Evolutionary conservation across 2,329 filamentous ascomycete species (phyloP), one percentile per base, ranked within the genome.

Genomic region (Geoglossum cookeanum): DNA sequence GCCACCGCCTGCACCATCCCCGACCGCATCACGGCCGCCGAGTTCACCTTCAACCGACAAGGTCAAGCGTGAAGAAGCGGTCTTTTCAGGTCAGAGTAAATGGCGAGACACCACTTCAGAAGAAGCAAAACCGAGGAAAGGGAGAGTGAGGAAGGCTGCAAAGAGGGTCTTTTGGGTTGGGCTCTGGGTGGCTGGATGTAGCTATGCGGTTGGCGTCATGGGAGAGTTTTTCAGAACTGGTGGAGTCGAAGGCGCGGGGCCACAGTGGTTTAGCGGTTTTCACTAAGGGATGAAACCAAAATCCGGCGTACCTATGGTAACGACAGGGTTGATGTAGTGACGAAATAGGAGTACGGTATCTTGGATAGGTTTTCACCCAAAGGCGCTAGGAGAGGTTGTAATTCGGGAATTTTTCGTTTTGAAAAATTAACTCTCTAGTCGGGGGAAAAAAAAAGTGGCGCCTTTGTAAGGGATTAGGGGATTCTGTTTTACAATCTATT

Each of bases 141-240:
- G 62, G 52, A 73, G 69, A 65, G 72, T 68, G 63, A 69, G 67
- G 58, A 65, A 69, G 27, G 59, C 75, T 0, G 71, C 69, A 0
- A 77, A 74, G 63, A 76, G 75, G 60, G 62, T 79, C 27, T 60
- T 78, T 1, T 61, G 80, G 0, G 78, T 78, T 0, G 78, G 78
- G 1, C 71, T 71, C 0, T 79, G 75, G 67, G 69, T 79, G 1
- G 78, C 73, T 0, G 79, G 75, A 1, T 68, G 76, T 1, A 75
- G 75, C 1, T 85, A 84, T 63, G 75, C 74, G 1, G 68, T 79
- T 22, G 79, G 80, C 7, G 74, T 80, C 13, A 69, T 80, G n/a
- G 71, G 71, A 1, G 80, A 84, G 62, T 78, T 76, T 57, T 74
- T 81, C 58, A 72, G 69, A 48, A 78, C 72, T 0, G 74, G 75